Base-by-base conservation (phyloP, 352 stramenopile species). In the Globisporangium nagaii region DNA sequence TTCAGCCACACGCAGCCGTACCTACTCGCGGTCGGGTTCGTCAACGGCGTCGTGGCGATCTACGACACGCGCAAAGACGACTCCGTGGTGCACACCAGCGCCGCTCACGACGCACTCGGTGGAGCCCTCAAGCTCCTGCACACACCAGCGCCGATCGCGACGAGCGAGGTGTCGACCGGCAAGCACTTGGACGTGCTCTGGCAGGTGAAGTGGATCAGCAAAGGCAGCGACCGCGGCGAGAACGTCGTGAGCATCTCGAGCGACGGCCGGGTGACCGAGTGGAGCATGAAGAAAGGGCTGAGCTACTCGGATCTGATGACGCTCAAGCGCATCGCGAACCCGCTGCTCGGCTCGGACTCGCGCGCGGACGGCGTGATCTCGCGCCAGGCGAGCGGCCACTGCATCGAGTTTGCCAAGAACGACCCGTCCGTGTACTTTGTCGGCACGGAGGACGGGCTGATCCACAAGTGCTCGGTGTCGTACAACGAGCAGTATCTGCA, bases 401-500 rank as follows among this genome's bases (percentile, higher is more conserved):
- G 77, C 55, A 78, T 98, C 27, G 86, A 95, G 17, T 97, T 98
- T 63, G 75, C 84, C 1, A 66, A 53, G 19, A 70, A 79, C 31
- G 90, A 97, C 61, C 66, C 73, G 27, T 86, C 73, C 6, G 81
- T 89, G 19, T 98, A 97, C 61, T 94, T 94, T 44, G 86, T 92
- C 1, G 90, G 87, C 12, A 97, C 88, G 1, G 89, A 98, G 51
- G 89, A 97, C 60, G 92, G 92, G 4, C 63, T 92, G 8, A 81
- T 98, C 47, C 88, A 98, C 73, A 93, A 94, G 50, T 97, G 90
- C 60, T 96, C 82, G 8, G 75, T 88, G 15, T 96, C 84, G 53
- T 98, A 98, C 84, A 97, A 95, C 56, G 92, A 97, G 56, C 87
- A 97, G 63, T 97, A 97, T 53, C 64, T 98, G 40, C 79, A 97